A percentile compares a stretch with the other conserved stretches of the same genome.
Evolutionary conservation across 352 stramenopile species (phyloP).

Genomic region (Phytophthora palmivora): DNA sequence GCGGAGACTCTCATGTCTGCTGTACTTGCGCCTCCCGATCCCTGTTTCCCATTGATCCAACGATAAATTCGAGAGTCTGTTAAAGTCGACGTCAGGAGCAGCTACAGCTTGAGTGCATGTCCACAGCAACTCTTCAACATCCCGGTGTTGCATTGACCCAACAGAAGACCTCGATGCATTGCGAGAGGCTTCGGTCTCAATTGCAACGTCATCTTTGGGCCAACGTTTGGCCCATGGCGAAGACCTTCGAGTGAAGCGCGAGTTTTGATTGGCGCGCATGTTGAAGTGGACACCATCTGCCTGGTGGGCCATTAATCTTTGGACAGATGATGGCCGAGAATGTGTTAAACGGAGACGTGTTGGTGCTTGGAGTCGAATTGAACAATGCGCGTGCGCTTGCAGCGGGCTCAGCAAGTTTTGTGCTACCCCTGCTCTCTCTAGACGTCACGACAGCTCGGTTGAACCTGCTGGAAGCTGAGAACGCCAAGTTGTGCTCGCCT

Average conservation of each 20-base stretch:
- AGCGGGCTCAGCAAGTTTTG: constrained; percentile 13
- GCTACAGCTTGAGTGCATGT: constrained; percentile 17
- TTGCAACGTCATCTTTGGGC: constrained; percentile 1
- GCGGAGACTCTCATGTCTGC: constrained; percentile 17
- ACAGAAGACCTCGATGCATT: neutral
- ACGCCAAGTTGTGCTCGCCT: constrained; percentile 14
- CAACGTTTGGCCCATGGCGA: neutral
- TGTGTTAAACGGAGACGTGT: constrained; percentile 8
- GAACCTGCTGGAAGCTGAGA: constrained; percentile 6
- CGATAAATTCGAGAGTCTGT: constrained; percentile 12
- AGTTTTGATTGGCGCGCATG: constrained; percentile 3
- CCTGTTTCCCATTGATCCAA: constrained; percentile 24
- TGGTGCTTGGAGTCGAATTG: constrained; percentile 25
- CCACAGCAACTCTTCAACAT: constrained; percentile 26
- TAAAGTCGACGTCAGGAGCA: constrained; percentile 25
- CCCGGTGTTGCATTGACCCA: neutral
- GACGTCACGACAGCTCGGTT: constrained; percentile 3
- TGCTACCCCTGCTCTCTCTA: neutral
- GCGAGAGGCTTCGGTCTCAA: constrained; percentile 9
- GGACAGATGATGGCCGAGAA: constrained; percentile 7
- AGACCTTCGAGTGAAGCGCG: neutral
- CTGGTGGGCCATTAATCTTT: neutral
- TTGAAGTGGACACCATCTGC: constrained; percentile 29
- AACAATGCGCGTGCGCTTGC: constrained; percentile 25
- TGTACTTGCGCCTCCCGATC: neutral